Evolutionary conservation across 1,284 basidiomycete species (phyloP), one percentile per base, ranked within the genome.

Genomic region (Cutaneotrichosporon cavernicola): DNA sequence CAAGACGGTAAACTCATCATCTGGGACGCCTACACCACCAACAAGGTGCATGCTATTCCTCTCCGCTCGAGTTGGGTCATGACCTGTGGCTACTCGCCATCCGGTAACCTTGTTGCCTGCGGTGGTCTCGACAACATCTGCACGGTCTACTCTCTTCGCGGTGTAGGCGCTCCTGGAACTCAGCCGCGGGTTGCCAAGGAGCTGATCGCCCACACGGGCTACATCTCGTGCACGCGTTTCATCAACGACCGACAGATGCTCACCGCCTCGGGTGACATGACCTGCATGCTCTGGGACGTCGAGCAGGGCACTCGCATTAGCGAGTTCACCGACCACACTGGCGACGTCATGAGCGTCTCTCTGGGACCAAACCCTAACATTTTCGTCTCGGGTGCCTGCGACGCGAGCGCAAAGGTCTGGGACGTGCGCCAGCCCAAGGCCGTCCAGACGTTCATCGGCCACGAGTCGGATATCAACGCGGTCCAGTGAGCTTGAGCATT

Each of bases 1-100:
- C 96, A 99, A 80, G 96, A 99, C 77, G 97, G 97, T 67, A 98
- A 99, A 82, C 87, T 99, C 64, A 98, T 99, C 78, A 93, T 99
- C 59, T 99, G 96, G 96, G 96, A 99, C 81, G 96, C 97, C 51
- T 98, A 98, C 83, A 97, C 96, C 10, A 97, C 94, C 67, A 98
- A 99, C 86, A 99, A 99, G 84, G 96, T 99, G 63, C 95, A 99
- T 80, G 96, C 96, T 70, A 98, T 99, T 80, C 96, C 96, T 53
- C 85, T 99, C 47, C 89, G 96, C 57, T 97, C 93, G 46, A 93
- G 90, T 71, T 99, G 97, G 97, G 96, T 99, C 82, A 99, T 99
- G 96, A 98, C 97, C 56, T 99, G 97, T 80, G 96, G 97, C 56
- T 99, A 98, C 82, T 89, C 96, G 16, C 96, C 97, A 7, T 93